Percentiles rank a stretch among this genome's conserved stretches.
phyloP scores from a whole-genome alignment of 2,329 filamentous ascomycete genomes.

The Colletotrichum camelliae region DNA sequence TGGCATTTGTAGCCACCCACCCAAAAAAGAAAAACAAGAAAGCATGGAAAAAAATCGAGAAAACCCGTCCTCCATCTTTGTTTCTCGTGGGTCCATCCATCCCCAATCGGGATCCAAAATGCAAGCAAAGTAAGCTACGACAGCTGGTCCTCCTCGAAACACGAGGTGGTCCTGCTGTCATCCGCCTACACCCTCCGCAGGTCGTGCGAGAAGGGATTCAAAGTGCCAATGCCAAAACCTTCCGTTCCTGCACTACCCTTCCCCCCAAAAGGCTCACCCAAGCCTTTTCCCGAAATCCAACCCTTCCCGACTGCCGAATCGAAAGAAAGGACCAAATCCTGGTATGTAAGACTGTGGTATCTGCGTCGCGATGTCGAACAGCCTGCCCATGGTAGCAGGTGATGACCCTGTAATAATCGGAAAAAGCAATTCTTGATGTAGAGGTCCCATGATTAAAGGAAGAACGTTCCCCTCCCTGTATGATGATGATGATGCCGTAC shows the following conservation, averaged over 20 bases:
- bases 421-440: slow-evolving; percentile 1
- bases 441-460: slow-evolving; percentile 14
- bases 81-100: background rate
- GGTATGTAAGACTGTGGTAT: slow-evolving; percentile 5
- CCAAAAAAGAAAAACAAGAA: background rate
- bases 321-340: background rate
- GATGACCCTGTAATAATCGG: slow-evolving; percentile 1
- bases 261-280: background rate
- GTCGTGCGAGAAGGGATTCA: background rate
- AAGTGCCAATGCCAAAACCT: background rate
- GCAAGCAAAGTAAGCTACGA: background rate
- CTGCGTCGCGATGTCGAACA: slow-evolving; percentile 9
- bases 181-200: background rate
- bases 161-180: background rate
- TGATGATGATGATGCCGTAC: slow-evolving; percentile 2
- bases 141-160: background rate
- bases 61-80: background rate
- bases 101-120: background rate
- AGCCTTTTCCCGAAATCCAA: background rate
- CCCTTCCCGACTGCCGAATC: background rate
- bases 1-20: background rate
- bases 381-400: slow-evolving; percentile 21
- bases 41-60: background rate
- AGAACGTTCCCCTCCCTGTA: background rate
- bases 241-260: background rate